Base-by-base conservation (phyloP, 352 stramenopile genomes). In the Globisporangium paddicum region DNA sequence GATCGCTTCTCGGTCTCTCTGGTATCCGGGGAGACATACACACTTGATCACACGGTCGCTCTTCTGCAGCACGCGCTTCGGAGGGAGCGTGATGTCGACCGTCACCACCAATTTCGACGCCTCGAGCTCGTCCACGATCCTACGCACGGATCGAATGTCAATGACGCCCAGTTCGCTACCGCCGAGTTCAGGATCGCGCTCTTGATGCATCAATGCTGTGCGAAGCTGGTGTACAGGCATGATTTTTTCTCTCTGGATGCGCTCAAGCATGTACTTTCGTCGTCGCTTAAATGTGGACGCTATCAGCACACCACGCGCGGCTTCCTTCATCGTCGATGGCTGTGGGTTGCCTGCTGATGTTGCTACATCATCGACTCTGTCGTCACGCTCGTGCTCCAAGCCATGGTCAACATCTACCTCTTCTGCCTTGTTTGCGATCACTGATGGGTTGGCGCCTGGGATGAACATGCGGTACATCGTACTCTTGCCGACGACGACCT, bases 401-500 rank as follows among this genome's bases (percentile, higher is more conserved):
- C 18, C 11, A 21, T 42, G 10, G 14, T 37, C 26, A 23, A 23
- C 13, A 28, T 32, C 19, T 51, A 16, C 26, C 32, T 3, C 5
- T 35, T 21, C 11, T 19, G 47, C 18, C 9, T 30, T 35, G 13
- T 19, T 19, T 5, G 21, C 8, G 14, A 19, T 23, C 5, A 21
- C 8, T 8, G 7, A 19, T 28, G 11, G 9, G 8, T 37, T 26
- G 10, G 16, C 40, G 21, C 61, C 68, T 1, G 83, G 74, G 51
- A 79, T 74, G 64, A 87, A 91, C 77, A 93, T 83, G 14, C 83
- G 83, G 72, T 93, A 93, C 79, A 91, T 88, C 7, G 84, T 90
- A 47, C 70, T 90, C 51, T 91, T 90, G 3, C 82, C 82, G 34
- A 90, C 44, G 11, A 90, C 79, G 30, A 93, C 81, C 64, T 90